Conservation (phyloP, 129 eudicot genomes). For the Chrysanthemum makinoi region DNA sequence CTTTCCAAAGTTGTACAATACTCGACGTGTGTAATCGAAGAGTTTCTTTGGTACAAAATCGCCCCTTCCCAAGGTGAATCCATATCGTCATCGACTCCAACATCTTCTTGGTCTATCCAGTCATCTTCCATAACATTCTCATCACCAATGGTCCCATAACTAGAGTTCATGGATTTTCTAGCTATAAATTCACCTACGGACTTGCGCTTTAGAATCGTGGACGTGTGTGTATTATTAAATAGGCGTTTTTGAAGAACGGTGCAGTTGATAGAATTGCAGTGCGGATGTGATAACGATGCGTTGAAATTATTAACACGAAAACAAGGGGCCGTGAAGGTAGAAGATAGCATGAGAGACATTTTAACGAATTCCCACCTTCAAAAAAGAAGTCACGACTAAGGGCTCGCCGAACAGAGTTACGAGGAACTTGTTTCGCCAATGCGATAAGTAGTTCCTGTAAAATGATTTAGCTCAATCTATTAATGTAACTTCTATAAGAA, state of each 20-base stretch:
- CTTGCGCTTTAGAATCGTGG: slow-evolving; percentile 26
- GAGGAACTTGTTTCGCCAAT: too few species aligned
- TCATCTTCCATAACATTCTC: slow-evolving; percentile 34
- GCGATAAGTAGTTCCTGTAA: too few species aligned
- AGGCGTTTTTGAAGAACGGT: neutral
- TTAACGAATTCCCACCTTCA: slow-evolving; percentile 8
- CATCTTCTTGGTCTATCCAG: slow-evolving; percentile 42
- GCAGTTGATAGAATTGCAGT: slow-evolving; percentile 10
- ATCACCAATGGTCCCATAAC: slow-evolving; percentile 24
- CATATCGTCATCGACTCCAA: slow-evolving; percentile 29
- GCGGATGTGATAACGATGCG: slow-evolving; percentile 9
- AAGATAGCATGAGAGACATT: slow-evolving; percentile 44
- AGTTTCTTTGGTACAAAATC: slow-evolving; percentile 65
- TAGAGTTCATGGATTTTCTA: slow-evolving; percentile 37
- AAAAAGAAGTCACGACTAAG: too few species aligned
- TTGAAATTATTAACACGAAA: slow-evolving; percentile 28
- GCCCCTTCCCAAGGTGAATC: slow-evolving; percentile 97
- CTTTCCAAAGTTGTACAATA: slow-evolving; percentile 92
- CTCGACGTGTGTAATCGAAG: slow-evolving; percentile 66
- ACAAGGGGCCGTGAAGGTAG: slow-evolving; percentile 25
- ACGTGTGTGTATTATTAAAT: too few species aligned
- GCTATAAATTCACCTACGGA: slow-evolving; percentile 11
- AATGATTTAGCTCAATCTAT: too few species aligned
- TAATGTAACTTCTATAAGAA: too few species aligned
- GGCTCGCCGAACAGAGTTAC: too few species aligned